Base-by-base conservation (phyloP, 78 protist species). In the Planoprotostelium fungivorum region DNA sequence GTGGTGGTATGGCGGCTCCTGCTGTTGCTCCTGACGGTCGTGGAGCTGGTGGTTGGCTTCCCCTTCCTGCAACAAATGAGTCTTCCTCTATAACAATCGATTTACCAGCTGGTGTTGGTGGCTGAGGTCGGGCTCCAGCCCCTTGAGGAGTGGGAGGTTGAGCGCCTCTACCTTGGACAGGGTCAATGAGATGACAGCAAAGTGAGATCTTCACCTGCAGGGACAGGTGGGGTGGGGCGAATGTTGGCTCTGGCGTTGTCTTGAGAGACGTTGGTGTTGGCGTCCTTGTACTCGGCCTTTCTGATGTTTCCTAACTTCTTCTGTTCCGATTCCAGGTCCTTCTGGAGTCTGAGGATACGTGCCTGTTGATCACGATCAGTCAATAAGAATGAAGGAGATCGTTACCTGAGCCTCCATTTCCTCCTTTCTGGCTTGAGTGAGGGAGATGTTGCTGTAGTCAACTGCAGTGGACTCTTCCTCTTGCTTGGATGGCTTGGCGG, bases 361-460 rank as follows among this genome's bases (percentile, higher is more conserved):
- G 73, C 73, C 73, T 51, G 73, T 51, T 25, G 31, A 51, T 51
- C 16, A 25, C 31, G 16, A 16, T n/a, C n/a, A 5, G 73, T 51
- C 73, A 25, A 51, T 16, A 51, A 51, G 31, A 16, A 51, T 51
- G 73, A 51, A 25, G 73, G 5, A 51, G 31, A 51, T 88, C 37
- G 84, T 87, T n/a, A 90, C 91, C 84, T 90, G 95, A 16, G 88
- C 89, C 63, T 93, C 95, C 95, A 93, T 93, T 63, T 93, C 91
- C 39, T 89, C 90, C 36, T 85, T 89, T 38, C 87, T 90, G 63
- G 86, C 63, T 25, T 73, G 63, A 28, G 95, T 88, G 88, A 63
- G 37, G 10, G 91, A 85, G 86, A 86, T 38, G 37, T 83, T 63
- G 9, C 89, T 10, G 25, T 90, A 36, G 84, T 90, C 95, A 1